Conservation (phyloP, 306 rosid species). For the Cajanus cajan region DNA sequence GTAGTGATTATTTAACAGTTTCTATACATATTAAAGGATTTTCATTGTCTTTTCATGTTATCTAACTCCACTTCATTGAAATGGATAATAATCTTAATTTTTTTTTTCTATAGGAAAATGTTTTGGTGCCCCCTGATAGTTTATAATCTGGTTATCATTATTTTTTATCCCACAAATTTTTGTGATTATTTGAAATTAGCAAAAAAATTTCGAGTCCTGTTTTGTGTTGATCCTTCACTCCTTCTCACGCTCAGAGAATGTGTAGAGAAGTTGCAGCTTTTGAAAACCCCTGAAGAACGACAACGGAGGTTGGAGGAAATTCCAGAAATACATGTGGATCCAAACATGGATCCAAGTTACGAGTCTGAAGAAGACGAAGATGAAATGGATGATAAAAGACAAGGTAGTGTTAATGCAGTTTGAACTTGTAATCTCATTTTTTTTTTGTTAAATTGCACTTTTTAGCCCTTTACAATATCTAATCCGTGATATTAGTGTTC, state of each 20-base stretch:
- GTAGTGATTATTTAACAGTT: background rate
- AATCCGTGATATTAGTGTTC: no score
- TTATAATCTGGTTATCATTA: constrained; percentile 1
- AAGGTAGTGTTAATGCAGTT: constrained; percentile 39
- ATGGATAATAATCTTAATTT: background rate
- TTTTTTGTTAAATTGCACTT: no score
- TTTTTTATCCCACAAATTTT: background rate
- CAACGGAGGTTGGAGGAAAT: constrained; percentile 93
- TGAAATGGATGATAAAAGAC: constrained; percentile 68
- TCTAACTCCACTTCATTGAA: background rate
- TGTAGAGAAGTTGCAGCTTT: constrained; percentile 93
- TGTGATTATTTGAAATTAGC: constrained; percentile 13
- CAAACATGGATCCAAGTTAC: constrained; percentile 94
- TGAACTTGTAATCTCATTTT: background rate
- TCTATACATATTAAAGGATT: background rate
- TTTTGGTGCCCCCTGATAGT: constrained; percentile 10
- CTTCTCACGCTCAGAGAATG: constrained; percentile 94
- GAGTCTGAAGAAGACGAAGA: constrained; percentile 94
- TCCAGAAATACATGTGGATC: constrained; percentile 87
- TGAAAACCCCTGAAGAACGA: constrained; percentile 96
- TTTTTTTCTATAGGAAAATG: background rate
- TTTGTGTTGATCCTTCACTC: constrained; percentile 57
- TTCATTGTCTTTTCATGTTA: constrained; percentile 2
- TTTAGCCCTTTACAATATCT: no score
- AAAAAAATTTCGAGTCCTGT: background rate